A percentile compares a stretch with the other conserved stretches of the same genome.
These are phyloP conservation scores for Aureobasidium sp. DNA, from an alignment of 2,329 filamentous ascomycete species.

Conservation along the genomic window DNA sequence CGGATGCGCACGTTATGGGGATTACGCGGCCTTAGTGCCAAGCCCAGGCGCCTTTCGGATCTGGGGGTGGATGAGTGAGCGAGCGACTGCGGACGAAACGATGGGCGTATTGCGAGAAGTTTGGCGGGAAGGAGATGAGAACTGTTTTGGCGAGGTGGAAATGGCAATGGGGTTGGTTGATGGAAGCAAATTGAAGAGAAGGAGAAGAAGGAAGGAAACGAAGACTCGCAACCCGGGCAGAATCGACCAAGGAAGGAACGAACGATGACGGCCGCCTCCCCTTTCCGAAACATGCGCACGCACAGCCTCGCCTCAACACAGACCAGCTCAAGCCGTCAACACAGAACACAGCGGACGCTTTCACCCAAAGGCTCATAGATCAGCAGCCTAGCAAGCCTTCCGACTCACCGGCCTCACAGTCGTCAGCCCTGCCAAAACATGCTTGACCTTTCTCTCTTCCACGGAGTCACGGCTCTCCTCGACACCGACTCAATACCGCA, in stretches of 20 bases:
- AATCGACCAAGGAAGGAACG: constrained; percentile 4
- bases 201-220: neutral
- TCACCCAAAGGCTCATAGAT: neutral
- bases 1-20: constrained; percentile 16
- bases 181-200: neutral
- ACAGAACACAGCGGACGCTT: neutral
- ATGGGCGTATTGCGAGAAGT: neutral
- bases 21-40: constrained; percentile 16
- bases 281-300: constrained; percentile 4
- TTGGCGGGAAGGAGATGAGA: neutral
- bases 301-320: constrained; percentile 8
- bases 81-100: neutral
- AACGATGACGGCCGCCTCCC: neutral
- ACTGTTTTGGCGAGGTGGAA: neutral
- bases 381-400: neutral
- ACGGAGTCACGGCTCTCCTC: neutral
- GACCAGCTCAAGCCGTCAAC: neutral
- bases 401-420: neutral
- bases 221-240: constrained; percentile 7
- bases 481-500: neutral
- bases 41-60: constrained; percentile 9
- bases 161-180: neutral
- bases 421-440: constrained; percentile 8
- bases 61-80: constrained; percentile 1
- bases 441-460: neutral